Percentiles rank a stretch among this genome's conserved stretches.
phyloP scores from a whole-genome alignment of 2,329 filamentous ascomycete genomes.

The Zymoseptoria ardabiliae region DNA sequence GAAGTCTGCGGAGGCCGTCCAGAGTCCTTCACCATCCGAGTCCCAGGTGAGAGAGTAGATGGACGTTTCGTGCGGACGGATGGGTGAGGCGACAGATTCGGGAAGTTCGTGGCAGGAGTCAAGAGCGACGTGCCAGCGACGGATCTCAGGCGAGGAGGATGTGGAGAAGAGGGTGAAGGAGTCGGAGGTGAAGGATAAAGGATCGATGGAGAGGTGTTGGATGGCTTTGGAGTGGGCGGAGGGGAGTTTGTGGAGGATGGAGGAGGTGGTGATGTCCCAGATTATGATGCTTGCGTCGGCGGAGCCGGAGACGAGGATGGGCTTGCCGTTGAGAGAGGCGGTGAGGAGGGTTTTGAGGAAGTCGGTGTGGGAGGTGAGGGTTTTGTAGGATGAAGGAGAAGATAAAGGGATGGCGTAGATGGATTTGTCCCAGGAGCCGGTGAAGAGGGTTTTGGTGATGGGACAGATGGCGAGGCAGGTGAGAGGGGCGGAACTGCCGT shows the following conservation, averaged over 20 bases:
- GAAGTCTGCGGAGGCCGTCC: constrained; percentile 90
- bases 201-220: constrained; percentile 74
- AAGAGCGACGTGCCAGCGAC: constrained; percentile 61
- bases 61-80: constrained; percentile 82
- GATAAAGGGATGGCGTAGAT: constrained; percentile 63
- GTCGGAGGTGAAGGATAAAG: constrained; percentile 41
- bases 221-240: constrained; percentile 66
- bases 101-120: constrained; percentile 48
- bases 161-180: constrained; percentile 62
- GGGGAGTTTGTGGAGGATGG: constrained; percentile 67
- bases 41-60: constrained; percentile 71
- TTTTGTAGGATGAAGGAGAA: constrained; percentile 1
- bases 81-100: constrained; percentile 42
- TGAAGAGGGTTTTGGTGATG: constrained; percentile 55
- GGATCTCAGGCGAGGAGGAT: constrained; percentile 57
- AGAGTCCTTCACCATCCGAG: constrained; percentile 60
- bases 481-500: constrained; percentile 70
- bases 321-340: constrained; percentile 52
- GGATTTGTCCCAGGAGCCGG: constrained; percentile 89
- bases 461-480: constrained; percentile 64
- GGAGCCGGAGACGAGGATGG: constrained; percentile 44
- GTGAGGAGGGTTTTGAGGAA: constrained; percentile 80
- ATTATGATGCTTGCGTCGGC: constrained; percentile 53
- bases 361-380: constrained; percentile 62
- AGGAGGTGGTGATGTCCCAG: constrained; percentile 65